Percentiles rank a stretch among this genome's conserved stretches.
These are phyloP conservation scores for Didymellaceae sp. DNA, from an alignment of 2,329 filamentous ascomycete species.

Conservation along the genomic window DNA sequence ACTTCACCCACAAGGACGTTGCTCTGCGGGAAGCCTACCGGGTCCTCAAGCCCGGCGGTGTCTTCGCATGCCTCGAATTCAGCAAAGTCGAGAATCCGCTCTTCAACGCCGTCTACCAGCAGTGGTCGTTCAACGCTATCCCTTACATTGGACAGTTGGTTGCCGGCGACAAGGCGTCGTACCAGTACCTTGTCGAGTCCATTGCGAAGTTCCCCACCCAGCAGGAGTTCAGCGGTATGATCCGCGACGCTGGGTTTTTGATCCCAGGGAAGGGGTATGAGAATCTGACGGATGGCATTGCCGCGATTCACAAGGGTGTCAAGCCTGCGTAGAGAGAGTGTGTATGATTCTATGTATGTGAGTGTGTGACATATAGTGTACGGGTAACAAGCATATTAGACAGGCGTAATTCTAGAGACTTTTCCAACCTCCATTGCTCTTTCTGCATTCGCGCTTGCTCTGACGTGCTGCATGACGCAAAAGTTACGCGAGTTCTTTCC, in stretches of 20 bases:
- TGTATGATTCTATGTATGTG: neutral
- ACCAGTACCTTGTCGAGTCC: constrained; percentile 98
- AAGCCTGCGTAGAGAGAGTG: constrained; percentile 64
- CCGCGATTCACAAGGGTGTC: constrained; percentile 94
- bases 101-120: constrained; percentile 87
- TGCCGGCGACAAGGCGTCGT: constrained; percentile 91
- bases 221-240: constrained; percentile 82
- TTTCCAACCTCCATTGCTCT: too few relatives aligned
- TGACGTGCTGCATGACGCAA: too few relatives aligned
- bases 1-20: constrained; percentile 89
- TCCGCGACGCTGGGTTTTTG: constrained; percentile 81
- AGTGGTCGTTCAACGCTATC: constrained; percentile 94
- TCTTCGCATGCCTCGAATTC: constrained; percentile 97
- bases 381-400: constrained; percentile 3
- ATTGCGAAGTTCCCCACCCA: constrained; percentile 93
- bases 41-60: constrained; percentile 89
- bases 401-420: neutral
- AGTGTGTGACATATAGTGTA: constrained; percentile 6
- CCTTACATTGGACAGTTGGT: constrained; percentile 95
- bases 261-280: constrained; percentile 78
- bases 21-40: constrained; percentile 84
- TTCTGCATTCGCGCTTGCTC: too few relatives aligned
- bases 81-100: constrained; percentile 80
- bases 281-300: constrained; percentile 89
- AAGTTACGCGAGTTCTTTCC: too few relatives aligned